Evolutionary conservation across 306 rosid species (phyloP).

Genomic region (Chamaecrista fasciculata): DNA sequence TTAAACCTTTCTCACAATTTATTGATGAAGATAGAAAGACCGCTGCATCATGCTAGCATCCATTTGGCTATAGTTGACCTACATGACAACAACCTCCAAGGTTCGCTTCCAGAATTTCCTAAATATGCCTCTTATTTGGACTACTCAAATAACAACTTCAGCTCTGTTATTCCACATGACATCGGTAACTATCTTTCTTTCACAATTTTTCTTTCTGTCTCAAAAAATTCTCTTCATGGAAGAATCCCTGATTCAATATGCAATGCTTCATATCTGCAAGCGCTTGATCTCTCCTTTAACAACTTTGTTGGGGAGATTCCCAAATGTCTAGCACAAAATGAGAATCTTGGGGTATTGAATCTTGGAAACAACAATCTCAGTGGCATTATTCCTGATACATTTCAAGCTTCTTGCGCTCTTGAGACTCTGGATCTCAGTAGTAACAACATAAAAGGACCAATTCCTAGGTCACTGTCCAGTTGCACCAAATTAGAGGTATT

Average conservation of each 20-base stretch:
- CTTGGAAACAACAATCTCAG: conserved; percentile 16
- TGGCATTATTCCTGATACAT: conserved; percentile 24
- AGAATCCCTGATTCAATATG: conserved; percentile 37
- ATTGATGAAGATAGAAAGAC: background rate
- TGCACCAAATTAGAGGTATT: conserved; percentile 35
- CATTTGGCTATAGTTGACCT: background rate
- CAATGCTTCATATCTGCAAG: conserved; percentile 17
- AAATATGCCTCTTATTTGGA: background rate
- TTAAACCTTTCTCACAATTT: background rate
- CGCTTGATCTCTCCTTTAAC: conserved; percentile 42
- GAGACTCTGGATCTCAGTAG: conserved; percentile 31
- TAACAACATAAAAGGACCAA: conserved; percentile 18
- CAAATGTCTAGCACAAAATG: conserved; percentile 7
- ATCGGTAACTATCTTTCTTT: background rate
- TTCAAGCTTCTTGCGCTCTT: conserved; percentile 18
- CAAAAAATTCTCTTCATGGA: conserved; percentile 9
- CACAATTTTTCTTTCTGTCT: conserved; percentile 26
- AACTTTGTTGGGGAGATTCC: conserved; percentile 25
- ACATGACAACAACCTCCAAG: background rate
- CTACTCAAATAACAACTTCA: conserved; percentile 1
- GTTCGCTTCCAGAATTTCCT: background rate
- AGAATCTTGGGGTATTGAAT: conserved; percentile 19
- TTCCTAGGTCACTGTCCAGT: conserved; percentile 34
- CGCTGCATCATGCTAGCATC: background rate
- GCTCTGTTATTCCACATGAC: conserved; percentile 25